Conservation (phyloP, 306 rosid species). For the Amphicarpaea edgeworthii region DNA sequence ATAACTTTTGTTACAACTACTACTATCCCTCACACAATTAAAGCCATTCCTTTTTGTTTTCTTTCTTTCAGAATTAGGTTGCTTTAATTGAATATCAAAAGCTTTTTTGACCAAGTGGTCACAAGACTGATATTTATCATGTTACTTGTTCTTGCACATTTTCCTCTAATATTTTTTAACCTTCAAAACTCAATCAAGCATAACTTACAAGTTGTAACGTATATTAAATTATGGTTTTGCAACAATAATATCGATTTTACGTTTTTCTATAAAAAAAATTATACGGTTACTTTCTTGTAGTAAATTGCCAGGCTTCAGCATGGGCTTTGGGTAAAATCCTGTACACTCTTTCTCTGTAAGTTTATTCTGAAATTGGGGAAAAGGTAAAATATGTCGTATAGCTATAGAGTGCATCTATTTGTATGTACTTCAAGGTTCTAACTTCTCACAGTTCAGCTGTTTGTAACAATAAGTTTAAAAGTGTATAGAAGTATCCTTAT, state of each 20-base stretch:
- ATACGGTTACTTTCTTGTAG: neutral
- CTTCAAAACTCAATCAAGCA: slow-evolving; percentile 8
- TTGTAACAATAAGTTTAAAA: slow-evolving; percentile 9
- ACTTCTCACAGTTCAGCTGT: slow-evolving; percentile 18
- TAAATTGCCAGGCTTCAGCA: neutral
- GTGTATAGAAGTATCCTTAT: neutral
- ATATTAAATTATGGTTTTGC: neutral
- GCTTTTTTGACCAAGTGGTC: neutral
- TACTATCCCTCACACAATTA: neutral
- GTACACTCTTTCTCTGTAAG: neutral
- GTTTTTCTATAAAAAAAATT: neutral
- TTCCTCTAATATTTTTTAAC: neutral
- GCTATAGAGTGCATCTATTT: neutral
- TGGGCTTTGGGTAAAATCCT: slow-evolving; percentile 3
- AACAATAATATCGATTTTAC: neutral
- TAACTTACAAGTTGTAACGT: neutral
- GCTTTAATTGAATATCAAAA: slow-evolving; percentile 15
- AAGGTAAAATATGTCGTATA: neutral
- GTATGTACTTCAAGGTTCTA: slow-evolving; percentile 10
- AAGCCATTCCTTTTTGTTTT: neutral
- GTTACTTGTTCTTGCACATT: slow-evolving; percentile 8
- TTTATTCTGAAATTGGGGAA: neutral
- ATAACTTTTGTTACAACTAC: neutral
- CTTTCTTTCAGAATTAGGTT: neutral
- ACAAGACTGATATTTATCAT: neutral